Conservation (phyloP, 495 filamentous ascomycete species). For the Aspergillus baeticus region DNA sequence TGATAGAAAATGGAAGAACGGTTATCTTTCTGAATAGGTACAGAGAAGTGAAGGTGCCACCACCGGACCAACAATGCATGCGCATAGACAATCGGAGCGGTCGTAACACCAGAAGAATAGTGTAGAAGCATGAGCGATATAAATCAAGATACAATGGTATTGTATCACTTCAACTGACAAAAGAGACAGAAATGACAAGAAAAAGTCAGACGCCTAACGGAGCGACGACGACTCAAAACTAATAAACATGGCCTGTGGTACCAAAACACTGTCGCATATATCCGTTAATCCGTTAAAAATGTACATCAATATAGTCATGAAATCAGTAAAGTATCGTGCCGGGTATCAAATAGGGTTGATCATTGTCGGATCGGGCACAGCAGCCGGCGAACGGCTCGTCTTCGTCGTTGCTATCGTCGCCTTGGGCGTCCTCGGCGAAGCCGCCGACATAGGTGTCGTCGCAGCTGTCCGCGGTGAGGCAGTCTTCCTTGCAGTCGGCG, state of each 20-base stretch:
- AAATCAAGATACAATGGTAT: not conserved
- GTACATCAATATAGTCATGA: not conserved
- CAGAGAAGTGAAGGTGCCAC: not conserved
- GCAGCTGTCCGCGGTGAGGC: constrained; percentile 1
- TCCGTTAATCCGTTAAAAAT: constrained; percentile 1
- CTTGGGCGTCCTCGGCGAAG: constrained; percentile 8
- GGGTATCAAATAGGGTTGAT: constrained; percentile 42
- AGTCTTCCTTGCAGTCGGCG: constrained; percentile 12
- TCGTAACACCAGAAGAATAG: no score
- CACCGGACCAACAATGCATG: not conserved
- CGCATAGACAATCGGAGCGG: no score
- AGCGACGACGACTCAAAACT: not conserved
- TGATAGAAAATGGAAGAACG: no score
- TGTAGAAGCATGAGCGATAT: not conserved
- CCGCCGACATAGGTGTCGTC: constrained; percentile 17
- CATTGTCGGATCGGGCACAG: constrained; percentile 38
- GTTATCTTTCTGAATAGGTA: no score
- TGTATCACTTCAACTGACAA: no score
- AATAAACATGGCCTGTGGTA: constrained; percentile 8
- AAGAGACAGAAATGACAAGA: not conserved
- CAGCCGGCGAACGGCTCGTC: constrained; percentile 20
- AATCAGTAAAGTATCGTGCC: not conserved
- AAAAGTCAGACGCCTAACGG: not conserved
- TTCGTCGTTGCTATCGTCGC: not conserved
- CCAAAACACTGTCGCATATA: constrained; percentile 11